Evolutionary conservation across 2,329 filamentous ascomycete genomes (phyloP).

Genomic region (Alternaria solani): DNA sequence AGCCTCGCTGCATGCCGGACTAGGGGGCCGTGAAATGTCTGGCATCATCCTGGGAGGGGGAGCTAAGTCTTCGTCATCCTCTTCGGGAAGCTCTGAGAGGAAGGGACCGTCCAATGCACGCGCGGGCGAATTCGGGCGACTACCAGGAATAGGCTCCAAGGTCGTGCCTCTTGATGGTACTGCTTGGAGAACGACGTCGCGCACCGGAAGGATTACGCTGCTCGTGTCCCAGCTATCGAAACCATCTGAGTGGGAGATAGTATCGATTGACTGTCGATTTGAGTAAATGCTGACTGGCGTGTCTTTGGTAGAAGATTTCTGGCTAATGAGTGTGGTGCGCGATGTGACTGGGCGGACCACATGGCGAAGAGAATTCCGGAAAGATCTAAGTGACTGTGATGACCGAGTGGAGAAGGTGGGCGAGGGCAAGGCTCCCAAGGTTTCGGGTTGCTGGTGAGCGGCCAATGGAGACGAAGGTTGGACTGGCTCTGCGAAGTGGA

Average conservation of each 20-base stretch:
- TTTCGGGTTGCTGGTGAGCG: slow-evolving; percentile 8
- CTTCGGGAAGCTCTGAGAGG: slow-evolving; percentile 35
- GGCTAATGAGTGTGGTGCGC: slow-evolving; percentile 46
- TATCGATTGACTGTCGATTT: slow-evolving; percentile 45
- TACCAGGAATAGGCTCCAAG: slow-evolving; percentile 76
- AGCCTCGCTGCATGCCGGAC: slow-evolving; percentile 62
- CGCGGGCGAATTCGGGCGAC: slow-evolving; percentile 71
- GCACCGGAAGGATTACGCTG: slow-evolving; percentile 68
- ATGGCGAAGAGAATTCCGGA: slow-evolving; percentile 49
- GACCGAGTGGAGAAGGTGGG: slow-evolving; percentile 48
- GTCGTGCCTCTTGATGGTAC: slow-evolving; percentile 57
- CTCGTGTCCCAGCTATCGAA: slow-evolving; percentile 82
- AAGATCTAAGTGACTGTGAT: slow-evolving; percentile 47
- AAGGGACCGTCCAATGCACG: slow-evolving; percentile 64
- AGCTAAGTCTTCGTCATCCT: slow-evolving; percentile 40
- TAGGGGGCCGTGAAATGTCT: slow-evolving; percentile 48
- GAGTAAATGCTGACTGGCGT: slow-evolving; percentile 44
- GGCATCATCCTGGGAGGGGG: slow-evolving; percentile 45
- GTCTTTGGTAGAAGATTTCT: slow-evolving; percentile 43
- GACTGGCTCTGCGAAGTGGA: slow-evolving; percentile 36
- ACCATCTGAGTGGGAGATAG: slow-evolving; percentile 60
- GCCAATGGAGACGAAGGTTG: slow-evolving; percentile 39
- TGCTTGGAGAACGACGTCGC: slow-evolving; percentile 55
- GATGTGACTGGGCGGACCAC: slow-evolving; percentile 51
- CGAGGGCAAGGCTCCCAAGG: slow-evolving; percentile 39